Conservation (phyloP, 1,284 basidiomycete genomes). For the Naganishia albida region DNA sequence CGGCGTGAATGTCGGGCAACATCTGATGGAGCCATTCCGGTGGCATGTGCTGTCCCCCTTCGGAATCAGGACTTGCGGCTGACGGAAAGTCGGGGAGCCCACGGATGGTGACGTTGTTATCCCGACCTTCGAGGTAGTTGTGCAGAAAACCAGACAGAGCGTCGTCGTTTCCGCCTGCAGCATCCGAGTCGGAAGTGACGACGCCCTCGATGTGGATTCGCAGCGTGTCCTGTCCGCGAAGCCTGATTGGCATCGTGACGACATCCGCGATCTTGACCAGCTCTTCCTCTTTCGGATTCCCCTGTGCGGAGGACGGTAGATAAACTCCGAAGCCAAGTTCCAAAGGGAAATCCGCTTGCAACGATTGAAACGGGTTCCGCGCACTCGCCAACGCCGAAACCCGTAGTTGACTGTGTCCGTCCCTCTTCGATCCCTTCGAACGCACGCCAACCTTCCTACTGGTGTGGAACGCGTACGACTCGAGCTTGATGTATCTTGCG, state of each 20-base stretch:
- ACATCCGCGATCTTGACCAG: constrained; percentile 46
- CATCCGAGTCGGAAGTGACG: constrained; percentile 35
- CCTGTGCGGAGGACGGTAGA: constrained; percentile 34
- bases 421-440: constrained; percentile 1
- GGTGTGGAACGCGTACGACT: constrained; percentile 44
- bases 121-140: constrained; percentile 44
- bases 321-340: constrained; percentile 48
- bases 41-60: constrained; percentile 30
- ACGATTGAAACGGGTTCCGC: constrained; percentile 40
- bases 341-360: constrained; percentile 43
- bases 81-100: constrained; percentile 39
- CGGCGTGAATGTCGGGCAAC: constrained; percentile 39
- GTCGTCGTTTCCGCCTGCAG: constrained; percentile 29
- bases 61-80: constrained; percentile 16
- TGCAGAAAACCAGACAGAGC: constrained; percentile 46
- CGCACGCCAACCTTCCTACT: not conserved
- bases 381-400: constrained; percentile 44
- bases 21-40: constrained; percentile 44
- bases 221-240: constrained; percentile 36
- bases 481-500: constrained; percentile 44
- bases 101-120: constrained; percentile 45
- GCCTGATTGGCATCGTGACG: constrained; percentile 40
- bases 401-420: constrained; percentile 31
- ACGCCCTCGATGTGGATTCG: constrained; percentile 42
- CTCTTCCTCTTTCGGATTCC: constrained; percentile 5